phyloP scores from a whole-genome alignment of 2,329 filamentous ascomycete genomes.

The Zasmidium angulare region DNA sequence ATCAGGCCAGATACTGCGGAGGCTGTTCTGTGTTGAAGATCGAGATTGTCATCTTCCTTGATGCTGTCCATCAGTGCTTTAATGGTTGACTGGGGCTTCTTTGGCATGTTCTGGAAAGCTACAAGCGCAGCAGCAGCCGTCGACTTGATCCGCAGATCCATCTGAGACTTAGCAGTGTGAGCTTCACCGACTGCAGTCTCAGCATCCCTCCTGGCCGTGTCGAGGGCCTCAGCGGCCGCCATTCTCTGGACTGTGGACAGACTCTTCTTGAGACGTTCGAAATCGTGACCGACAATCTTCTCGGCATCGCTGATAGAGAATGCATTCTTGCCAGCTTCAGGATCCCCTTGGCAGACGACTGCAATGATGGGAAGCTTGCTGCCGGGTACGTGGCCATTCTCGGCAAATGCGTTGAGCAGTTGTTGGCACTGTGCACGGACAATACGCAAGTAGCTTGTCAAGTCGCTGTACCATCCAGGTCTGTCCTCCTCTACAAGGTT shows the following conservation, averaged over 20 bases:
- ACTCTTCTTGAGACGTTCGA: constrained; percentile 82
- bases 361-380: constrained; percentile 76
- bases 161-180: constrained; percentile 71
- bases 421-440: constrained; percentile 90
- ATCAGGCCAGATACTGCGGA: constrained; percentile 81
- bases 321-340: constrained; percentile 85
- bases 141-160: constrained; percentile 83
- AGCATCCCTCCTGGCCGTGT: constrained; percentile 72
- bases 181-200: constrained; percentile 76
- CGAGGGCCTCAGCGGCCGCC: constrained; percentile 75
- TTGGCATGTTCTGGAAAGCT: constrained; percentile 81
- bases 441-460: constrained; percentile 85
- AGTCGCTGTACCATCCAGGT: constrained; percentile 80
- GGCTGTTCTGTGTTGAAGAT: constrained; percentile 83
- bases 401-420: constrained; percentile 85
- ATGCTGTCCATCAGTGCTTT: constrained; percentile 98
- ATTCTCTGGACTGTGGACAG: constrained; percentile 85
- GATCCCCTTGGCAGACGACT: constrained; percentile 89
- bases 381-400: constrained; percentile 78
- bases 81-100: constrained; percentile 90
- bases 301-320: constrained; percentile 88
- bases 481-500: constrained; percentile 78
- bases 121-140: constrained; percentile 85
- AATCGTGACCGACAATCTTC: constrained; percentile 81
- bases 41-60: constrained; percentile 88